A percentile compares a stretch with the other conserved stretches of the same genome.
These are phyloP conservation scores for Dothidotthia symphoricarpi DNA, from an alignment of 2,329 filamentous ascomycete species.

Conservation along the genomic window DNA sequence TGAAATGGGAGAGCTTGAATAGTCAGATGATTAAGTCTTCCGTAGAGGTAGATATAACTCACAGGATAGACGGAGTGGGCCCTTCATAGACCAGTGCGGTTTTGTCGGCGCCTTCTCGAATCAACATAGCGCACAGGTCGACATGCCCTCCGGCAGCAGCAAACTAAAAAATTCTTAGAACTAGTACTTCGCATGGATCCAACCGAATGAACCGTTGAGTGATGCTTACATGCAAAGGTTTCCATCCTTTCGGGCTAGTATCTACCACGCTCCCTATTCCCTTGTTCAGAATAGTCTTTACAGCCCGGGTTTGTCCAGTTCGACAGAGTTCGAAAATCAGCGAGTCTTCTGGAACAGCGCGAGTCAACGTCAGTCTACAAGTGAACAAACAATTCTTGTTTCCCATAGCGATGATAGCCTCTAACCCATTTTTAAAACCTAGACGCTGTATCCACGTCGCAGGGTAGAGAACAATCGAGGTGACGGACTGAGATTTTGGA, in stretches of 20 bases:
- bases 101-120: slow-evolving; percentile 13
- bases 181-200: too few relatives aligned
- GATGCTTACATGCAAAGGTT: slow-evolving; percentile 9
- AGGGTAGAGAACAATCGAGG: slow-evolving; percentile 7
- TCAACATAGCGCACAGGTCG: slow-evolving; percentile 10
- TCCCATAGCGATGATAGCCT: slow-evolving; percentile 8
- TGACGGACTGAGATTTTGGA: slow-evolving; percentile 3
- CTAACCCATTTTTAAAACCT: slow-evolving; percentile 7
- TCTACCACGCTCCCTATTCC: slow-evolving; percentile 13
- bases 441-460: slow-evolving; percentile 6
- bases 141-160: slow-evolving; percentile 12
- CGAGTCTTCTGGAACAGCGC: slow-evolving; percentile 10
- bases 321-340: slow-evolving; percentile 14
- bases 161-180: too few relatives aligned
- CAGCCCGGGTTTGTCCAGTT: slow-evolving; percentile 10
- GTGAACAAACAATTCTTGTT: slow-evolving; percentile 11
- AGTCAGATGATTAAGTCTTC: too few relatives aligned
- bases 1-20: slow-evolving; percentile 9
- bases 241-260: slow-evolving; percentile 14
- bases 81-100: slow-evolving; percentile 16
- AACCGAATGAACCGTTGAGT: too few relatives aligned
- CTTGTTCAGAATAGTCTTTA: slow-evolving; percentile 9
- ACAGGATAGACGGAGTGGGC: slow-evolving; percentile 9
- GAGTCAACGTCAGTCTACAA: slow-evolving; percentile 9
- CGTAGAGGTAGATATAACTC: too few relatives aligned